Conservation (phyloP, 2,329 filamentous ascomycete species). For the Talaromyces sp. region DNA sequence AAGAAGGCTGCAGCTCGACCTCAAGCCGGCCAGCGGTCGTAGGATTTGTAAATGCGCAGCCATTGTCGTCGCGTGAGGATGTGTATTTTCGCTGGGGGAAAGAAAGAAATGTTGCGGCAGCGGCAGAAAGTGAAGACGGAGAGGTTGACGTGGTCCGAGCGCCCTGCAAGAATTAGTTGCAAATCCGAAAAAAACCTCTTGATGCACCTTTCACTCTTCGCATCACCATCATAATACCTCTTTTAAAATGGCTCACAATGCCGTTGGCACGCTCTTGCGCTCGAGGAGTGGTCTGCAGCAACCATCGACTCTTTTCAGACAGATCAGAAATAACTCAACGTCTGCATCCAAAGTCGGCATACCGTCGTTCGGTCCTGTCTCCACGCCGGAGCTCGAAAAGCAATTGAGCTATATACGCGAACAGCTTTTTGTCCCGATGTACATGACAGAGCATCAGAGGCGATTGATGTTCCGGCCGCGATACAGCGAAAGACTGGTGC, state of each 20-base stretch:
- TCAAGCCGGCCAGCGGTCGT: constrained; percentile 67
- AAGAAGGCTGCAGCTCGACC: constrained; percentile 40
- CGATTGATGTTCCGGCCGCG: constrained; percentile 34
- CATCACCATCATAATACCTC: background rate
- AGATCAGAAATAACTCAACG: constrained; percentile 25
- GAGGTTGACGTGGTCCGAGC: constrained; percentile 23
- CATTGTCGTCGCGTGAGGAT: constrained; percentile 39
- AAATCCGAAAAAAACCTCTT: background rate
- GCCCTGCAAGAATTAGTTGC: constrained; percentile 28
- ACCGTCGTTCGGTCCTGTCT: constrained; percentile 34
- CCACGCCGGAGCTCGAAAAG: constrained; percentile 35
- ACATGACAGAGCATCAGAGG: constrained; percentile 31
- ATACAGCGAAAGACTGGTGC: constrained; percentile 27
- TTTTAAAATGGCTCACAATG: constrained; percentile 33
- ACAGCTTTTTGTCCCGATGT: constrained; percentile 39
- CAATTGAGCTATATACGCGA: constrained; percentile 37
- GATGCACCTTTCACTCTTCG: background rate
- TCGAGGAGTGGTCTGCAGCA: constrained; percentile 29
- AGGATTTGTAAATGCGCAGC: constrained; percentile 49
- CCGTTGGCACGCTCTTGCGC: constrained; percentile 32
- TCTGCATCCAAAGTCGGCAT: constrained; percentile 17
- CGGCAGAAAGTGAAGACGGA: constrained; percentile 14
- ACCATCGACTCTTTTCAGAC: constrained; percentile 24
- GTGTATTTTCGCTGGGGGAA: constrained; percentile 5
- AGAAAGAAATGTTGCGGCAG: constrained; percentile 2